Evolutionary conservation across 352 stramenopile species (phyloP), one percentile per base, ranked within the genome.

Genomic region (Phytopythium litorale): DNA sequence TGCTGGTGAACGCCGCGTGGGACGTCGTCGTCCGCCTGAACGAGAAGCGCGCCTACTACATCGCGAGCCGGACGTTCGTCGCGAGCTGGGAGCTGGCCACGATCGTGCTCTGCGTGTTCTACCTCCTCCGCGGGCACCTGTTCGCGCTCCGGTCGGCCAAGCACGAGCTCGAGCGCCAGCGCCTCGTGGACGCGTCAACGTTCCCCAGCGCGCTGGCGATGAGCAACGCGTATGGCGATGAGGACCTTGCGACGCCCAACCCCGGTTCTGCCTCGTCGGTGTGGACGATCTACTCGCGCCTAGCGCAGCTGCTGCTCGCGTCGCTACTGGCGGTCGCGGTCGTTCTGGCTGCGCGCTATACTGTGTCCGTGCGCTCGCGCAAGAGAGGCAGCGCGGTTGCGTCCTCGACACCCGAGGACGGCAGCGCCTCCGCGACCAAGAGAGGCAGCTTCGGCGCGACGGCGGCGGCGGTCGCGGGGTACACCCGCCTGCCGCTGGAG

Each of bases 401-500:
- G 7, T 49, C 42, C 42, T 25, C 42, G 18, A 13, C 42, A 3
- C 2, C 42, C 19, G 16, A n/a, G 3, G 25, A n/a, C 25, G 21
- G 48, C 48, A 54, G 23, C 13, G 18, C 23, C n/a, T 33, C 11
- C 52, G 19, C 13, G 16, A 6, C 15, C 52, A 58, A 58, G 32
- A 23, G 52, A 28, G 48, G 23, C 48, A 35, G 48, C 48, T 11
- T 54, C 21, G 19, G 30, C 37, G 40, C 42, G 19, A 51, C 45
- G 13, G 51, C 18, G 50, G 58, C 64, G 6, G 51, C 48, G 15
- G 65, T 68, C 46, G 62, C 68, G 12, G 63, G 71, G 28, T 88
- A 88, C 65, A 65, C 63, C 11, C 70, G 76, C 0, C 62, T 88
- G 23, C 68, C 76, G 9, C 43, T 85, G 2, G 78, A 88, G 64